Evolutionary conservation across 441 rosid species (phyloP).

Genomic region (Brassica hybrid): DNA sequence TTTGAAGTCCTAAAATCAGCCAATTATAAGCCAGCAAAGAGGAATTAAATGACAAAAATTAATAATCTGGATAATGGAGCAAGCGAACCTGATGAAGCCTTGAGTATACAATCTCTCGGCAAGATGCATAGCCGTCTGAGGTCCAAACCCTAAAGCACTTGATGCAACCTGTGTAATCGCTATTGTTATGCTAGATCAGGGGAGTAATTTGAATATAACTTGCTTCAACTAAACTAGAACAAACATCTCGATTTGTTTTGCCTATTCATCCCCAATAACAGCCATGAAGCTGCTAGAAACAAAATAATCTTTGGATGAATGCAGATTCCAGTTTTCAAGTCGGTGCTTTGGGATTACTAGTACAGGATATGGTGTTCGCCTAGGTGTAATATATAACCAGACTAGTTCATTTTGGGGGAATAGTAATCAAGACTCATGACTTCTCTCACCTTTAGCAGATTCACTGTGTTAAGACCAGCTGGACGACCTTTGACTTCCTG

Average conservation of each 20-base stretch:
- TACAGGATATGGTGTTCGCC: conserved; percentile 15
- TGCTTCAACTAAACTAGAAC: conserved; percentile 1
- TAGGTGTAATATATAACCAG: conserved; percentile 5
- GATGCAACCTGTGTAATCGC: conserved; percentile 76
- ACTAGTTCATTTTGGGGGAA: conserved; percentile 17
- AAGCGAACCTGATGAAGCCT: conserved; percentile 84
- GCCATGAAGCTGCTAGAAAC: conserved; percentile 7
- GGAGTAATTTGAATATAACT: conserved; percentile 18
- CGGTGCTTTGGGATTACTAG: conserved; percentile 10
- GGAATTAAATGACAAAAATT: conserved; percentile 24
- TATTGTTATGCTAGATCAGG: conserved; percentile 32
- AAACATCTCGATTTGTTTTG: background rate
- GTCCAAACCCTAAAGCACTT: conserved; percentile 92
- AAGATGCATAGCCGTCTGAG: conserved; percentile 92
- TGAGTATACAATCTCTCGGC: conserved; percentile 91
- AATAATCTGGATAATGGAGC: conserved; percentile 24
- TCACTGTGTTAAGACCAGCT: conserved; percentile 87
- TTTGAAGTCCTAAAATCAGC: background rate
- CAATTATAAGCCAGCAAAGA: conserved; percentile 16
- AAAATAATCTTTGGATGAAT: background rate
- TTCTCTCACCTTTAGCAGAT: conserved; percentile 80
- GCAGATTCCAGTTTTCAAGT: conserved; percentile 7
- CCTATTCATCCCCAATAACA: conserved; percentile 23
- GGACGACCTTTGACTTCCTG: conserved; percentile 88
- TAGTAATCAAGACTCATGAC: conserved; percentile 15